Percentiles rank a stretch among this genome's conserved stretches.
These are phyloP conservation scores for Arthrocladium fulminans DNA, from an alignment of 2,329 filamentous ascomycete species.

Conservation along the genomic window DNA sequence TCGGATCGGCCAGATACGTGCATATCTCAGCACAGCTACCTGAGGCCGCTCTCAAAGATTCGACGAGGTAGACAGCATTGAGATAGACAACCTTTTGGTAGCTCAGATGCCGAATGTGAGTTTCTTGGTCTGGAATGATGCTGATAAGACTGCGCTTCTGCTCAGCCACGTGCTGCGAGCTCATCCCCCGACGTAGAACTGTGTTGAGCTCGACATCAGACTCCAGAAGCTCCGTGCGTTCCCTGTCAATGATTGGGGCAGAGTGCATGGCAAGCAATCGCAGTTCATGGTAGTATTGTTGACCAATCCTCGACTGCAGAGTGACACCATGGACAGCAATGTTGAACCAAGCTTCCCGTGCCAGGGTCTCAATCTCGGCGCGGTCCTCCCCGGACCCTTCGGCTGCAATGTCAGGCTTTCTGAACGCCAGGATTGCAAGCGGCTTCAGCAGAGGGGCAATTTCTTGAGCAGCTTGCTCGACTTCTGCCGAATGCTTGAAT, in stretches of 20 bases:
- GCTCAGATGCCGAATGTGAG: constrained; percentile 70
- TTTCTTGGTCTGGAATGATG: constrained; percentile 65
- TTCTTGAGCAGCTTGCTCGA: constrained; percentile 73
- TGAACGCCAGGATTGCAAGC: constrained; percentile 73
- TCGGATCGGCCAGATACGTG: constrained; percentile 90
- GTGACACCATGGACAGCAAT: constrained; percentile 90
- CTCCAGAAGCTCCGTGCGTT: constrained; percentile 80
- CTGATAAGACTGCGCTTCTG: constrained; percentile 71
- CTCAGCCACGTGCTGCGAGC: constrained; percentile 63
- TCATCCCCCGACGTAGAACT: constrained; percentile 77
- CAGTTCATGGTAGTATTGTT: constrained; percentile 66
- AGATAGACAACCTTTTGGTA: constrained; percentile 90
- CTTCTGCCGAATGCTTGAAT: constrained; percentile 65
- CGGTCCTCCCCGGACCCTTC: constrained; percentile 33
- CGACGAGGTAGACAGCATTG: constrained; percentile 80
- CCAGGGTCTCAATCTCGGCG: constrained; percentile 62
- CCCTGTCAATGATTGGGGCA: constrained; percentile 75
- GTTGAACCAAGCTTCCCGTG: constrained; percentile 96
- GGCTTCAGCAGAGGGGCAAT: constrained; percentile 82
- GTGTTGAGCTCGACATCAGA: constrained; percentile 97
- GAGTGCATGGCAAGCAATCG: constrained; percentile 79
- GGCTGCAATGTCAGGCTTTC: constrained; percentile 33
- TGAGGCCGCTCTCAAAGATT: constrained; percentile 73
- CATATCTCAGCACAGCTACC: constrained; percentile 86
- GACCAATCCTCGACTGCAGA: constrained; percentile 61